Conservation (phyloP, 177 flowering plant species). For the Vitis hybrid region DNA sequence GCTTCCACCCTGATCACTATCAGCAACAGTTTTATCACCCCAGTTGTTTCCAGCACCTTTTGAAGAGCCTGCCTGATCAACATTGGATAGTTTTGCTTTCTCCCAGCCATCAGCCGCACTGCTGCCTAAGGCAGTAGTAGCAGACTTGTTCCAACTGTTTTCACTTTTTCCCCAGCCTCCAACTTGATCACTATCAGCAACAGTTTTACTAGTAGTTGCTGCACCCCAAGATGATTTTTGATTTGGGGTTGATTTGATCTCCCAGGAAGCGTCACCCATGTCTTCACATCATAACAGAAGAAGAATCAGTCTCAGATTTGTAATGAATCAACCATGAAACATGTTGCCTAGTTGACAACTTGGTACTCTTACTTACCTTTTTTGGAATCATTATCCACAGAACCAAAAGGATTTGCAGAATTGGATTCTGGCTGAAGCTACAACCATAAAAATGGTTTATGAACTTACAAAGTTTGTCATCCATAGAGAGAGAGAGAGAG, state of each 20-base stretch:
- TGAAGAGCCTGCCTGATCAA: slow-evolving; percentile 17
- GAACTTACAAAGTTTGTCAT: not conserved
- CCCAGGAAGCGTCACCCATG: slow-evolving; percentile 49
- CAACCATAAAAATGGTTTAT: slow-evolving; percentile 5
- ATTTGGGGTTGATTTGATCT: slow-evolving; percentile 15
- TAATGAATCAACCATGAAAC: not conserved
- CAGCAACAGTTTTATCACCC: slow-evolving; percentile 17
- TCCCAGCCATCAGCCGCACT: slow-evolving; percentile 31
- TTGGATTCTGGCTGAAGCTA: slow-evolving; percentile 33
- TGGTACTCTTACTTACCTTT: slow-evolving; percentile 29
- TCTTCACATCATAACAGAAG: slow-evolving; percentile 14
- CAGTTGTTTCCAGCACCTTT: slow-evolving; percentile 12
- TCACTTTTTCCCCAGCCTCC: slow-evolving; percentile 27
- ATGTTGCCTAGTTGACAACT: not conserved
- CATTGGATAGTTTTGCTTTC: slow-evolving; percentile 11
- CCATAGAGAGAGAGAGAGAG: not conserved
- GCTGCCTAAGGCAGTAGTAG: slow-evolving; percentile 13
- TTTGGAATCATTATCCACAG: slow-evolving; percentile 29
- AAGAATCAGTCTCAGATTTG: not conserved
- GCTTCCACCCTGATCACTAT: slow-evolving; percentile 12
- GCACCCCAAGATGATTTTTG: slow-evolving; percentile 42
- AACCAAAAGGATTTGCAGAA: slow-evolving; percentile 32
- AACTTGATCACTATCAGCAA: slow-evolving; percentile 1
- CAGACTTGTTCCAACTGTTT: slow-evolving; percentile 27
- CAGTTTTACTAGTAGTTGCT: slow-evolving; percentile 5